Evolutionary conservation across 495 filamentous ascomycete genomes (phyloP), one percentile per base, ranked within the genome.

Genomic region (Stereocaulon alpinum): DNA sequence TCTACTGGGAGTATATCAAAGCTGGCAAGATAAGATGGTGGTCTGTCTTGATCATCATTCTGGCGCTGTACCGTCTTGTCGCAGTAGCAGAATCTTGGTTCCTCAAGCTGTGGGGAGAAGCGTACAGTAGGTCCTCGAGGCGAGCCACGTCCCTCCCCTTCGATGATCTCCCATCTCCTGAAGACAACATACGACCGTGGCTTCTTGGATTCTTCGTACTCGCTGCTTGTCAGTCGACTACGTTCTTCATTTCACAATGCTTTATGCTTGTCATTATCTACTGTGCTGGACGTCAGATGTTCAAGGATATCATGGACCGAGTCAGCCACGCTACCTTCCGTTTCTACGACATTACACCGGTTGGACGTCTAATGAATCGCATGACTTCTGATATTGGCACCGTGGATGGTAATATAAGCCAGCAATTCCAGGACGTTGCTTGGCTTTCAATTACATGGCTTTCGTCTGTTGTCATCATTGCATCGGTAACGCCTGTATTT

Each of bases 351-450:
- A 80, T 89, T 6, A 94, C 88, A 3, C 89, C 89, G 0, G 80
- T 91, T 20, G 88, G 89, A 0, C 79, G 88, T 24, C 73, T 95
- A 63, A 91, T 92, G 88, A 95, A 95, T 68, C 80, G 89, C 18
- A 72, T 95, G 56, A 92, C 87, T 0, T 86, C 85, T 3, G 89
- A 95, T 66, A 92, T 93, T 70, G 85, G 85, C 14, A 88, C 86
- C 17, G 73, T 92, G 10, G 89, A 95, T 68, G 88, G 88, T 0
- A 83, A 85, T 53, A 87, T 92, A 64, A 86, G 83, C 57, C 67
- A 74, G 22, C 82, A 86, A 61, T 83, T 92, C 61, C 80, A 85
- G 59, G 68, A 72, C 4, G 81, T 89, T 22, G 81, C 81, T 2
- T 86, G 82, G 65, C 74, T 78, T 48, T 72, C 76, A 11, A 80